Percentiles rank a stretch among this genome's conserved stretches.
Conservation (phyloP, 2,329 filamentous ascomycete species). For the Thermomyces lanuginosus region DNA sequence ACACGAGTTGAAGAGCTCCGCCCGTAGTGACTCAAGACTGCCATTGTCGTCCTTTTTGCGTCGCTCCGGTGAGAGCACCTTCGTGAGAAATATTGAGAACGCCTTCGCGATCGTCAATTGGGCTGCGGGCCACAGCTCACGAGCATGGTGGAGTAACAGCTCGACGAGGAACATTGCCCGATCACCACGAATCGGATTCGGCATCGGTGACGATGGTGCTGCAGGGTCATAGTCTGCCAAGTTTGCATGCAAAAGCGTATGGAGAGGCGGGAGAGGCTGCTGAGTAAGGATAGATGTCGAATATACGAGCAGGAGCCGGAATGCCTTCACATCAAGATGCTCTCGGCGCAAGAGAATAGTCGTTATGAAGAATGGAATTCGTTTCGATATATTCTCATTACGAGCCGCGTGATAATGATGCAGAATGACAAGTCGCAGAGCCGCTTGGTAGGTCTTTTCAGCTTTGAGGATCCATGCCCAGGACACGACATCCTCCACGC, state of each 20-base stretch:
- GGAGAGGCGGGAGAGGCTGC: constrained; percentile 8
- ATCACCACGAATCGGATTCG: constrained; percentile 10
- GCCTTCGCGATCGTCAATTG: constrained; percentile 27
- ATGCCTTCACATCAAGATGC: constrained; percentile 24
- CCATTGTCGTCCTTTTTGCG: neutral
- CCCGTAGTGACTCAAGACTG: constrained; percentile 15
- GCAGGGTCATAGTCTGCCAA: constrained; percentile 3
- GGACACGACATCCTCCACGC: constrained; percentile 23
- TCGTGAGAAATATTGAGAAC: constrained; percentile 19
- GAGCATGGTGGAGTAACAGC: constrained; percentile 36
- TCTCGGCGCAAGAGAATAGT: constrained; percentile 31
- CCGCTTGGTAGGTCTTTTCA: constrained; percentile 18
- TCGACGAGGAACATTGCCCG: constrained; percentile 26
- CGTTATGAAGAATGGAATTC: constrained; percentile 32
- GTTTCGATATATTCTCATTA: constrained; percentile 4
- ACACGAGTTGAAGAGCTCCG: constrained; percentile 33
- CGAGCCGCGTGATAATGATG: constrained; percentile 11
- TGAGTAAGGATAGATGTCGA: constrained; percentile 20
- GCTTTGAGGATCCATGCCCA: constrained; percentile 34
- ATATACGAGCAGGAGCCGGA: constrained; percentile 29
- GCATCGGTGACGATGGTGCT: neutral
- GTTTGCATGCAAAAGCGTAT: neutral
- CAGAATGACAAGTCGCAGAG: constrained; percentile 19
- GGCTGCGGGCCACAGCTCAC: constrained; percentile 32
- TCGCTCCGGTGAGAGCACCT: constrained; percentile 1